These are phyloP conservation scores for Flaveria ramosissima DNA, from an alignment of 129 eudicot species.

Conservation along the genomic window DNA sequence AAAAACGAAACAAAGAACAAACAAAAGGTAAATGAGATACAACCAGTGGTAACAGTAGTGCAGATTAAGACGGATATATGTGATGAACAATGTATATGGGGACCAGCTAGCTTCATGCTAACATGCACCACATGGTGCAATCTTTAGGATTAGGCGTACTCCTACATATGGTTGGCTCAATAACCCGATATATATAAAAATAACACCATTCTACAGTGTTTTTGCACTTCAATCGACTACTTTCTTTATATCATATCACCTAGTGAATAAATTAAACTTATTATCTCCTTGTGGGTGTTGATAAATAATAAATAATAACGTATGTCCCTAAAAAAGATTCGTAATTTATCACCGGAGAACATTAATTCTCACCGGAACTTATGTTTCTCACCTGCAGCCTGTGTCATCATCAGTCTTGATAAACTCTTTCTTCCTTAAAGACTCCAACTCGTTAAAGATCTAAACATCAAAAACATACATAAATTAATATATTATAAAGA, in stretches of 20 bases:
- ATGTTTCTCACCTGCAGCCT: slow-evolving; percentile 40
- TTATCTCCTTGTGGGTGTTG: slow-evolving; percentile 24
- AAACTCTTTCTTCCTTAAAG: slow-evolving; percentile 20
- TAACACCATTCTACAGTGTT: slow-evolving; percentile 45
- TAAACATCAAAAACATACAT: neutral
- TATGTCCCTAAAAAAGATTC: slow-evolving; percentile 21
- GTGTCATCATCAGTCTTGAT: slow-evolving; percentile 37
- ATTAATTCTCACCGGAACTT: neutral
- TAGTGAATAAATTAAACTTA: slow-evolving; percentile 20
- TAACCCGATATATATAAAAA: slow-evolving; percentile 40
- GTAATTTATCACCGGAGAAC: slow-evolving; percentile 29
- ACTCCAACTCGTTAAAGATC: slow-evolving; percentile 36
- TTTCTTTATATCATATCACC: slow-evolving; percentile 11
- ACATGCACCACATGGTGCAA: slow-evolving; percentile 73
- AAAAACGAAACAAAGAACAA: neutral
- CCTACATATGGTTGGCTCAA: slow-evolving; percentile 43
- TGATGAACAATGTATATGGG: slow-evolving; percentile 47
- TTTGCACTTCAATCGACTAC: slow-evolving; percentile 45
- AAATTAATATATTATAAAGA: slow-evolving; percentile 12
- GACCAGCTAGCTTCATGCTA: slow-evolving; percentile 77
- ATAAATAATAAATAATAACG: neutral
- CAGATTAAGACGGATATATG: slow-evolving; percentile 1
- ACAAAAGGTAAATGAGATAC: slow-evolving; percentile 3
- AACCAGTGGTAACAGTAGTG: slow-evolving; percentile 11
- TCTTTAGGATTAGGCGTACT: slow-evolving; percentile 28